Base-by-base conservation (phyloP, 768 basidiomycete species). In the Cystofilobasidium macerans region DNA sequence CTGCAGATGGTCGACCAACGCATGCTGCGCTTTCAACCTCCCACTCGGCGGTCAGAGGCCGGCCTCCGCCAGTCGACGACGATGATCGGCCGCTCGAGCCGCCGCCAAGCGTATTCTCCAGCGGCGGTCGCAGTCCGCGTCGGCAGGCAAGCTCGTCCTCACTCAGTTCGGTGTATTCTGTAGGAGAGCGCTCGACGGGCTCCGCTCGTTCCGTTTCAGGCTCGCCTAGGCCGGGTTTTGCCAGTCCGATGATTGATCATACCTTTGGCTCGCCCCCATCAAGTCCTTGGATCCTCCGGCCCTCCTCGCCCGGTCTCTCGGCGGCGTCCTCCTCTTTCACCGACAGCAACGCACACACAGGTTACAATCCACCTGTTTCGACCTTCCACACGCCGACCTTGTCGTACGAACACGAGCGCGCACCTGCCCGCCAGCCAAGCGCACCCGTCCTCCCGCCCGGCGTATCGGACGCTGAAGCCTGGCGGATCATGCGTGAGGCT, bases 211-310 rank as follows among this genome's bases (percentile, higher is more conserved):
- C n/a, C n/a, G n/a, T n/a, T n/a, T n/a, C n/a, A n/a, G n/a, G n/a
- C n/a, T n/a, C n/a, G n/a, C n/a, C n/a, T n/a, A n/a, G n/a, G n/a
- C n/a, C n/a, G n/a, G n/a, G n/a, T n/a, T n/a, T n/a, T n/a, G n/a
- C n/a, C n/a, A n/a, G n/a, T n/a, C n/a, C n/a, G n/a, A n/a, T n/a
- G n/a, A n/a, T n/a, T n/a, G n/a, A n/a, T n/a, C 51, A 28, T 24
- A 13, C 53, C 62, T 2, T n/a, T 63, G 26, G 51, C 62, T 63
- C 62, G 9, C 62, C 62, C 18, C 62, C 62, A 3, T 45, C 56
- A n/a, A 63, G 56, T 28, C 62, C 62, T 4, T 63, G 53, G 26
- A 35, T 40, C 28, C 62, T 63, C 16, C 48, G 62, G 20, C 62
- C 62, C 20, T 63, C 62, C 18, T 53, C 62, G 11, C 51, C 35